Conservation (phyloP, 1,284 basidiomycete species). For the Cutaneotrichosporon cutaneum region DNA sequence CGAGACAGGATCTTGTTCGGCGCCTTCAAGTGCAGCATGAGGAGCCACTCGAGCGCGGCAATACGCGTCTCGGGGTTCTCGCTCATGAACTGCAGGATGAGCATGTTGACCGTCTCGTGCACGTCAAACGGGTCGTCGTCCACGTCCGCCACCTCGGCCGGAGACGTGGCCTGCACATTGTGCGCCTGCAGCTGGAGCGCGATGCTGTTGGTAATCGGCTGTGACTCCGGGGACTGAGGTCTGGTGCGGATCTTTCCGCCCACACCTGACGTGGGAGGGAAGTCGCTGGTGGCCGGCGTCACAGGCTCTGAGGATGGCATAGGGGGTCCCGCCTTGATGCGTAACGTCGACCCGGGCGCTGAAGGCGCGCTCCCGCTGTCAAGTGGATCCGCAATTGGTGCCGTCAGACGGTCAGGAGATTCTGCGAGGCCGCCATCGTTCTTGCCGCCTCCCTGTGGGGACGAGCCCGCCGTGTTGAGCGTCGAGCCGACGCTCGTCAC, state of each 20-base stretch:
- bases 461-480: constrained; percentile 29
- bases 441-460: constrained; percentile 22
- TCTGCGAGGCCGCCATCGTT: constrained; percentile 30
- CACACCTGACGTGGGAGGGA: constrained; percentile 30
- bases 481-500: constrained; percentile 1
- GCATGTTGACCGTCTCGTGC: constrained; percentile 81
- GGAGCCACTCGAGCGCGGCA: constrained; percentile 93
- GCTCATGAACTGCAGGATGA: constrained; percentile 91
- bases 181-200: constrained; percentile 3
- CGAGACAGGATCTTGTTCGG: constrained; percentile 95
- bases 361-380: constrained; percentile 23
- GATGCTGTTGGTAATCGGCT: constrained; percentile 6
- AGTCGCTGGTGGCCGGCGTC: constrained; percentile 42
- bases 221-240: constrained; percentile 35
- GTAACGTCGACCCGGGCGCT: constrained; percentile 8
- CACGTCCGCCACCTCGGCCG: constrained; percentile 38
- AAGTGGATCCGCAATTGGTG: constrained; percentile 32
- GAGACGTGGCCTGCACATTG: constrained; percentile 23
- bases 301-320: constrained; percentile 48
- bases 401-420: constrained; percentile 14
- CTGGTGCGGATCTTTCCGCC: constrained; percentile 29
- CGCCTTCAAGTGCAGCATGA: constrained; percentile 97
- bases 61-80: constrained; percentile 96
- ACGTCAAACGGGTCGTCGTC: constrained; percentile 87
- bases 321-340: constrained; percentile 19